phyloP scores from a whole-genome alignment of 2,329 filamentous ascomycete genomes.

The Clathrospora elynae region DNA sequence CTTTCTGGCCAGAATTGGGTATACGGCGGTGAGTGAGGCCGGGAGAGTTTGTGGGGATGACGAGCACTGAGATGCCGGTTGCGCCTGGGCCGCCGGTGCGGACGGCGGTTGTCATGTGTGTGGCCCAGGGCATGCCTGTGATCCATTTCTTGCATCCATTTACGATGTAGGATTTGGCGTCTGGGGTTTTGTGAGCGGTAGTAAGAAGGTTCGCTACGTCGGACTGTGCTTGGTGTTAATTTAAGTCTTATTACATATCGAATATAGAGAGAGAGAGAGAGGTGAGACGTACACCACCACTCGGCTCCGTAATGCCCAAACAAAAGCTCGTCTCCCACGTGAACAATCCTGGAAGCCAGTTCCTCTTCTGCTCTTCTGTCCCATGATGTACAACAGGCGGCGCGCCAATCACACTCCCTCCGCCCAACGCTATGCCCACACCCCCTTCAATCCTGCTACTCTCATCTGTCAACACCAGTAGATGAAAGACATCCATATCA shows the following conservation, averaged over 20 bases:
- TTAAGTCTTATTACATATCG: not conserved
- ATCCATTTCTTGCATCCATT: conserved; percentile 73
- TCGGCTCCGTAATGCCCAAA: conserved; percentile 68
- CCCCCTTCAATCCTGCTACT: conserved; percentile 61
- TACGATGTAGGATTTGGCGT: conserved; percentile 73
- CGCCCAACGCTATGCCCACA: conserved; percentile 62
- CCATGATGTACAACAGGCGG: conserved; percentile 69
- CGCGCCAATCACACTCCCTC: conserved; percentile 65
- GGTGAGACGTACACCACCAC: conserved; percentile 48
- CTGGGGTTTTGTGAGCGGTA: conserved; percentile 71
- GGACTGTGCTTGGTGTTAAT: conserved; percentile 45
- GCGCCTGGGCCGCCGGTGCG: conserved; percentile 62
- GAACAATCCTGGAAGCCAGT: conserved; percentile 65
- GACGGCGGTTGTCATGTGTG: conserved; percentile 67
- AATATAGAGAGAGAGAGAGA: not conserved
- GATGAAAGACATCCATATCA: conserved; percentile 48
- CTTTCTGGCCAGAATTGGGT: conserved; percentile 69
- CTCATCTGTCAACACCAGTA: conserved; percentile 62
- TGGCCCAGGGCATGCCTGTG: conserved; percentile 65
- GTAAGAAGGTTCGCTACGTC: conserved; percentile 69
- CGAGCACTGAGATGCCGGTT: conserved; percentile 61
- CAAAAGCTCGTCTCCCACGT: conserved; percentile 65
- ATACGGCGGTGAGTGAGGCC: conserved; percentile 63
- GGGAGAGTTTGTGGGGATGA: conserved; percentile 58
- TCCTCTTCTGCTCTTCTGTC: conserved; percentile 61